These are phyloP conservation scores for Pholiota molesta DNA, from an alignment of 768 basidiomycete species.

Conservation along the genomic window DNA sequence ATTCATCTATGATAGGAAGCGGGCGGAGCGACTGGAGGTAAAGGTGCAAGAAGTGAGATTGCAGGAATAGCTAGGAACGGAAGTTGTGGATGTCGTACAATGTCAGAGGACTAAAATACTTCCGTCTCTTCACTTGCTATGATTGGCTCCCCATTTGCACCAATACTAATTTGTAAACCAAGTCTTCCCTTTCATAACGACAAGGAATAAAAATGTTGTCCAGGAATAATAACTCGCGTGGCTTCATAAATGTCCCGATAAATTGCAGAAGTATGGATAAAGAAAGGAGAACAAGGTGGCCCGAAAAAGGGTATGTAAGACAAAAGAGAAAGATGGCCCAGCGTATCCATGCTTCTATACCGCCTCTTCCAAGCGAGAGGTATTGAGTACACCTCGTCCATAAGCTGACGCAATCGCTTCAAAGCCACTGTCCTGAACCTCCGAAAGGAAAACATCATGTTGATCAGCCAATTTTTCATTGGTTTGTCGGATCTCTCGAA, in stretches of 20 bases:
- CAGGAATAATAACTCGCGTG: too few species aligned
- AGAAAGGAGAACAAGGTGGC: not conserved
- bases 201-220: too few species aligned
- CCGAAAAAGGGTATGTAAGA: not conserved
- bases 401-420: constrained; percentile 72
- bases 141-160: too few species aligned
- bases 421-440: constrained; percentile 77
- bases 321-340: not conserved
- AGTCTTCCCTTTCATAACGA: too few species aligned
- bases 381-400: constrained; percentile 63
- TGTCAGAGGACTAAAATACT: too few species aligned
- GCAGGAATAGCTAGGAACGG: too few species aligned
- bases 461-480: constrained; percentile 85
- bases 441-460: constrained; percentile 77
- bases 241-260: not conserved
- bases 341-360: constrained; percentile 11
- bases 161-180: too few species aligned
- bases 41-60: too few species aligned
- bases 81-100: too few species aligned
- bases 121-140: too few species aligned
- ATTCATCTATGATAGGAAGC: not conserved
- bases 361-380: constrained; percentile 38
- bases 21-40: too few species aligned
- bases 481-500: constrained; percentile 86
- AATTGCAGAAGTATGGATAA: not conserved